Evolutionary conservation across 177 flowering plant species (phyloP).

Genomic region (Vitis hybrid): DNA sequence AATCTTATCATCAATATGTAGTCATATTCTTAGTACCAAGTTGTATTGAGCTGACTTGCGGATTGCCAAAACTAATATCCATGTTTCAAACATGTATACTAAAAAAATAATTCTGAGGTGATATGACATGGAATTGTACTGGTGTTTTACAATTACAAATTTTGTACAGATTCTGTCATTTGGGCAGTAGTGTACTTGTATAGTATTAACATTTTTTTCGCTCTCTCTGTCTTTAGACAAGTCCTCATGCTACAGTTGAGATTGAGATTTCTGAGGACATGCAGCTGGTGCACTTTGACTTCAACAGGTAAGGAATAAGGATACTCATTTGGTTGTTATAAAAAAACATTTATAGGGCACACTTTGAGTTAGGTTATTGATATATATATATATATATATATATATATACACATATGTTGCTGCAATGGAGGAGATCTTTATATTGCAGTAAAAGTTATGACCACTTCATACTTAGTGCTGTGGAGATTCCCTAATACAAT

Average conservation of each 20-base stretch:
- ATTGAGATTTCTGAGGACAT: constrained; percentile 49
- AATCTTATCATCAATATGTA: too few species aligned
- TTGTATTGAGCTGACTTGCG: too few species aligned
- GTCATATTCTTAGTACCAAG: too few species aligned
- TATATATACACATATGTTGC: not conserved
- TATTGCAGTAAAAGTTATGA: not conserved
- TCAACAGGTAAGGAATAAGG: constrained; percentile 25
- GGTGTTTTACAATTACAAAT: not conserved
- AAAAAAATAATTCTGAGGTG: not conserved
- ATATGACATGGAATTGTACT: not conserved
- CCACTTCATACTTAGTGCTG: not conserved
- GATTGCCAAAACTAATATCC: too few species aligned
- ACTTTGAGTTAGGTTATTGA: not conserved
- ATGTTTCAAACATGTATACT: too few species aligned
- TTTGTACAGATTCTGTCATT: not conserved
- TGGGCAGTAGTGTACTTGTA: not conserved
- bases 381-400: not conserved
- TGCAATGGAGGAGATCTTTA: not conserved
- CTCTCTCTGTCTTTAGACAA: constrained; percentile 19
- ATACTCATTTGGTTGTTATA: not conserved
- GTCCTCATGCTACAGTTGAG: constrained; percentile 45
- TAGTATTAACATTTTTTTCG: not conserved
- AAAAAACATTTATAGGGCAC: too few species aligned
- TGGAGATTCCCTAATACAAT: not conserved
- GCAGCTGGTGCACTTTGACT: constrained; percentile 43